phyloP scores from a whole-genome alignment of 129 eudicot species.

The Cynara cardunculus region DNA sequence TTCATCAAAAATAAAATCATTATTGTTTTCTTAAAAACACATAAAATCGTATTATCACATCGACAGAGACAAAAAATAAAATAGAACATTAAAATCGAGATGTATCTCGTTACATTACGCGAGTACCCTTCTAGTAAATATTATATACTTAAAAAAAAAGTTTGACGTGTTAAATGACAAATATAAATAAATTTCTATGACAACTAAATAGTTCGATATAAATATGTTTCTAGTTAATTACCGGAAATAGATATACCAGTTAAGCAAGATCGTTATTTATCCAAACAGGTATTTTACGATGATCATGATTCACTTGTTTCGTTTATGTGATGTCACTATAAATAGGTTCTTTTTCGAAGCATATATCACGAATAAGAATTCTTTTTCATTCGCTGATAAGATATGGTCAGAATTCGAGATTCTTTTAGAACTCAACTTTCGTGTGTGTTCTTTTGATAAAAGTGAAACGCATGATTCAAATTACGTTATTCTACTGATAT shows the following conservation, averaged over 20 bases:
- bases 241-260: too few species aligned
- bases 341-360: not conserved
- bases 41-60: too few species aligned
- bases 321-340: not conserved
- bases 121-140: too few species aligned
- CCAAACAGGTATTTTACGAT: not conserved
- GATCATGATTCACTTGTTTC: not conserved
- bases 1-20: too few species aligned
- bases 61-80: too few species aligned
- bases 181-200: too few species aligned
- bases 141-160: too few species aligned
- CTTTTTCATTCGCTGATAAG: not conserved
- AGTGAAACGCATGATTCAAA: not conserved
- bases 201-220: not conserved
- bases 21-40: too few species aligned
- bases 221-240: not conserved
- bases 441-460: not conserved
- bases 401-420: not conserved
- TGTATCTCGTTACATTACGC: too few species aligned
- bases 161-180: too few species aligned
- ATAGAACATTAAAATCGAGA: too few species aligned
- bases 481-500: not conserved
- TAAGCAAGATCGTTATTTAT: too few species aligned
- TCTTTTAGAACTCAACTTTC: not conserved
- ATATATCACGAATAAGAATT: not conserved